A percentile compares a stretch with the other conserved stretches of the same genome.
phyloP scores from a whole-genome alignment of 768 basidiomycete species.

The Phlebiopsis flavidoalba region DNA sequence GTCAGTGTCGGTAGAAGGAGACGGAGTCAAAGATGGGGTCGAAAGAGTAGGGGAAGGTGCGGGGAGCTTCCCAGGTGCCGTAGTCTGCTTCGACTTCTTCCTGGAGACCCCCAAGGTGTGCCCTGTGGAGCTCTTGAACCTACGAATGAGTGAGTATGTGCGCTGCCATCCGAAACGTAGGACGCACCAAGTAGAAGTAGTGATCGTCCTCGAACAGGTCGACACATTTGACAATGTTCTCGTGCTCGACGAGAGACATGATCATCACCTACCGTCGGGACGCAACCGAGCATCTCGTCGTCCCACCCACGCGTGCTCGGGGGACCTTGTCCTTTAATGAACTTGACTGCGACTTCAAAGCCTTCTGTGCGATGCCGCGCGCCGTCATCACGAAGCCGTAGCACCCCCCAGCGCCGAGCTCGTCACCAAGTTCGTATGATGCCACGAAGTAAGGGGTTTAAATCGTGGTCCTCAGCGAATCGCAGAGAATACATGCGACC shows the following conservation, averaged over 20 bases:
- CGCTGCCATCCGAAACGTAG: neutral
- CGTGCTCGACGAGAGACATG: conserved; percentile 67
- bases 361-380: conserved; percentile 45
- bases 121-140: conserved; percentile 95
- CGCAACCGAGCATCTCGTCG: conserved; percentile 51
- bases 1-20: conserved; percentile 43
- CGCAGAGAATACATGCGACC: conserved; percentile 37
- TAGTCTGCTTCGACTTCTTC: conserved; percentile 24
- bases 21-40: conserved; percentile 55
- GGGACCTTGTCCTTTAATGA: conserved; percentile 77
- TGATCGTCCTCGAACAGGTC: conserved; percentile 80
- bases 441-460: conserved; percentile 57
- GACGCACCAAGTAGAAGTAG: conserved; percentile 82
- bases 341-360: conserved; percentile 88
- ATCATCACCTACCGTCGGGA: conserved; percentile 84
- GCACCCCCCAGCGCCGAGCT: conserved; percentile 81
- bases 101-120: conserved; percentile 79
- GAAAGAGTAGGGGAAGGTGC: conserved; percentile 50
- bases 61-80: conserved; percentile 22
- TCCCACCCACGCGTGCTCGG: conserved; percentile 58
- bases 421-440: conserved; percentile 60
- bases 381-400: conserved; percentile 96
- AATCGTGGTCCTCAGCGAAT: conserved; percentile 57
- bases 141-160: conserved; percentile 25
- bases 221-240: conserved; percentile 77